Conservation (phyloP, 176 grass and related monocot genomes). For the Zea mays region DNA sequence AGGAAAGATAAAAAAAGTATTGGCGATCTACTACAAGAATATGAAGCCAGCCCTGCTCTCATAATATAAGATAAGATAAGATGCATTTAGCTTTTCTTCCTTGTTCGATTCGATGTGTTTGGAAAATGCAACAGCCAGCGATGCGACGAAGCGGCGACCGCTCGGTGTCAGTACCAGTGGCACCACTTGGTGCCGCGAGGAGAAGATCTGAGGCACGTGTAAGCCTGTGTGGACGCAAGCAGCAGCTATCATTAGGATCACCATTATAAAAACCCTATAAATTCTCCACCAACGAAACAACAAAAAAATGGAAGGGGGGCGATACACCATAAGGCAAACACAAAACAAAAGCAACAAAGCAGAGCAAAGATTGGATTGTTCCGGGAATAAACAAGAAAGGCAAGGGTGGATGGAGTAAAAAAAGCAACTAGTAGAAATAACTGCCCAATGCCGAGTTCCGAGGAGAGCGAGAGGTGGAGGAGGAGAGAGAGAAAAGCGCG, state of each 20-base stretch:
- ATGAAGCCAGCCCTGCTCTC: too few relatives aligned
- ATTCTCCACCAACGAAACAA: neutral
- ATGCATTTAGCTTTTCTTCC: neutral
- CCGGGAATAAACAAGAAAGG: neutral
- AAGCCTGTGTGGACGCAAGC: slow-evolving; percentile 1
- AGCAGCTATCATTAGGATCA: slow-evolving; percentile 4
- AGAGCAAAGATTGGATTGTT: neutral
- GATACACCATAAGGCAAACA: neutral
- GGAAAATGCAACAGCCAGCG: slow-evolving; percentile 7
- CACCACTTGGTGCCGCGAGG: neutral
- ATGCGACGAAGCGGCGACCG: neutral
- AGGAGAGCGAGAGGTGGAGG: neutral
- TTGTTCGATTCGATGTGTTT: neutral
- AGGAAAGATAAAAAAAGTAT: too few relatives aligned
- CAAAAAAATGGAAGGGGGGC: slow-evolving; percentile 3
- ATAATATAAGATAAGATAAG: neutral
- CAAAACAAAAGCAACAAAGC: neutral
- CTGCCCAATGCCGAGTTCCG: too few relatives aligned
- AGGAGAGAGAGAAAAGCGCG: slow-evolving; percentile 49
- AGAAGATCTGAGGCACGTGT: slow-evolving; percentile 33
- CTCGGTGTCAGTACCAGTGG: neutral
- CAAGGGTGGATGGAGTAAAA: neutral
- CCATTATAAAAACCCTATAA: neutral
- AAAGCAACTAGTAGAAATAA: neutral
- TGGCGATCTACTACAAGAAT: too few relatives aligned